Percentiles rank a stretch among this genome's conserved stretches.
Evolutionary conservation across 768 basidiomycete genomes (phyloP).

Genomic region (Amyloporia xantha): DNA sequence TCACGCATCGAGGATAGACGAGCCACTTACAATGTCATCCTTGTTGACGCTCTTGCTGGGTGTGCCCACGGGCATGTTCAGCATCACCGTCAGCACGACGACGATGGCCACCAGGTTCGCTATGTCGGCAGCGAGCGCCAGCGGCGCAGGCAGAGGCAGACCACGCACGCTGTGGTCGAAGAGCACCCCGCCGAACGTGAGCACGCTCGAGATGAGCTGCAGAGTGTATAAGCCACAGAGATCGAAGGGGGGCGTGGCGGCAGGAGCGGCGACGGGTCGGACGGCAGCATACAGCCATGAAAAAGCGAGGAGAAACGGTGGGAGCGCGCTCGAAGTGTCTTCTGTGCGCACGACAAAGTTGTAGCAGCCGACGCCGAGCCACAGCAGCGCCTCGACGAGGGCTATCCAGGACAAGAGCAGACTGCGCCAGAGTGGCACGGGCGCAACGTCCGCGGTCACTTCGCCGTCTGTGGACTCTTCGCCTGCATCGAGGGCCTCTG

Average conservation of each 20-base stretch:
- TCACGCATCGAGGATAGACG: neutral
- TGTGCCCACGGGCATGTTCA: slow-evolving; percentile 61
- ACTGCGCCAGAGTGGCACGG: slow-evolving; percentile 53
- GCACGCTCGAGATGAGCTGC: slow-evolving; percentile 37
- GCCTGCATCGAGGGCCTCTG: slow-evolving; percentile 18
- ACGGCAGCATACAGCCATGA: slow-evolving; percentile 64
- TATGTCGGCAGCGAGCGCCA: slow-evolving; percentile 20
- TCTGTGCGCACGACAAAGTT: slow-evolving; percentile 29
- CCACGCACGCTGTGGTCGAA: slow-evolving; percentile 44
- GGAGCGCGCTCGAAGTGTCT: slow-evolving; percentile 28
- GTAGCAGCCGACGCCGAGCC: slow-evolving; percentile 59
- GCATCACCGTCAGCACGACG: slow-evolving; percentile 38
- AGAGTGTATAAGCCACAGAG: slow-evolving; percentile 51
- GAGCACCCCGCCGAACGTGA: slow-evolving; percentile 47
- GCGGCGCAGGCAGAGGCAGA: slow-evolving; percentile 33
- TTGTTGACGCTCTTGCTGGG: slow-evolving; percentile 47
- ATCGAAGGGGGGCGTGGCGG: slow-evolving; percentile 55
- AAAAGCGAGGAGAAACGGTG: slow-evolving; percentile 40
- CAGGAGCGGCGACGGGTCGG: slow-evolving; percentile 46
- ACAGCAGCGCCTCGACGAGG: slow-evolving; percentile 47
- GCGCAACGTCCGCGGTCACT: slow-evolving; percentile 1
- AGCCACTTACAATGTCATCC: slow-evolving; percentile 53
- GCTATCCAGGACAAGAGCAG: slow-evolving; percentile 50
- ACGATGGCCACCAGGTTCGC: slow-evolving; percentile 41
- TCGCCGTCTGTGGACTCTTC: slow-evolving; percentile 1